These are phyloP conservation scores for Gymnopus androsaceus DNA, from an alignment of 1,284 basidiomycete genomes.

Conservation along the genomic window DNA sequence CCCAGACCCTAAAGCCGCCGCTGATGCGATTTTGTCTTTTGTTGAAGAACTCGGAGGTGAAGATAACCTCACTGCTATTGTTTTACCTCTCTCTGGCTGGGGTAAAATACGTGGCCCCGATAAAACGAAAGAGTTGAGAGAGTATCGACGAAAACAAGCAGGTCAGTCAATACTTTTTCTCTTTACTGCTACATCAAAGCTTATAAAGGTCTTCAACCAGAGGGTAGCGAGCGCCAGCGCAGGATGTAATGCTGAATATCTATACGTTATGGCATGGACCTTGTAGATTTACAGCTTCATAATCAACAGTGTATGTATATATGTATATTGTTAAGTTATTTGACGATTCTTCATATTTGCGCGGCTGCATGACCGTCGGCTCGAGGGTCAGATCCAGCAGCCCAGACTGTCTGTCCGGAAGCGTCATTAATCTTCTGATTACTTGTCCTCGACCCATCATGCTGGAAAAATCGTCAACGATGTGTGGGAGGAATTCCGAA, in stretches of 20 bases:
- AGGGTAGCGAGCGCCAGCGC: conserved; percentile 69
- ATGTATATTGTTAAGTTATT: conserved; percentile 4
- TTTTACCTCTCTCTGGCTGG: conserved; percentile 95
- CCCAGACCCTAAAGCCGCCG: conserved; percentile 77
- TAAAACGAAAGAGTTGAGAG: conserved; percentile 76
- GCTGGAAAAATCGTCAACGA: too few species aligned
- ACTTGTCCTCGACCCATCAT: conserved; percentile 94
- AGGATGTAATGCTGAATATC: conserved; percentile 55
- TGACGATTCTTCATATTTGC: conserved; percentile 58
- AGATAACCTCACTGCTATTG: conserved; percentile 91
- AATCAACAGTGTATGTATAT: background rate
- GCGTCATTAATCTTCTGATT: conserved; percentile 77
- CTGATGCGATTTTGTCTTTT: conserved; percentile 82
- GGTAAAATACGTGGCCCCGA: conserved; percentile 80
- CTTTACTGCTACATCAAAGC: conserved; percentile 4
- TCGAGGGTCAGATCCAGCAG: conserved; percentile 83
- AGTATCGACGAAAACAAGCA: conserved; percentile 77
- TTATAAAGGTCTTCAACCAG: conserved; percentile 34
- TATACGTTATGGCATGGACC: conserved; percentile 1
- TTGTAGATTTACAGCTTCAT: background rate
- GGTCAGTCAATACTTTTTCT: conserved; percentile 38
- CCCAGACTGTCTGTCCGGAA: conserved; percentile 78
- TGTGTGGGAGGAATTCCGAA: too few species aligned
- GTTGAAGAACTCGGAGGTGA: conserved; percentile 89
- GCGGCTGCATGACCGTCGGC: conserved; percentile 86